Evolutionary conservation across 2,329 filamentous ascomycete genomes (phyloP), one percentile per base, ranked within the genome.

Genomic region (Colletotrichum higginsianum): DNA sequence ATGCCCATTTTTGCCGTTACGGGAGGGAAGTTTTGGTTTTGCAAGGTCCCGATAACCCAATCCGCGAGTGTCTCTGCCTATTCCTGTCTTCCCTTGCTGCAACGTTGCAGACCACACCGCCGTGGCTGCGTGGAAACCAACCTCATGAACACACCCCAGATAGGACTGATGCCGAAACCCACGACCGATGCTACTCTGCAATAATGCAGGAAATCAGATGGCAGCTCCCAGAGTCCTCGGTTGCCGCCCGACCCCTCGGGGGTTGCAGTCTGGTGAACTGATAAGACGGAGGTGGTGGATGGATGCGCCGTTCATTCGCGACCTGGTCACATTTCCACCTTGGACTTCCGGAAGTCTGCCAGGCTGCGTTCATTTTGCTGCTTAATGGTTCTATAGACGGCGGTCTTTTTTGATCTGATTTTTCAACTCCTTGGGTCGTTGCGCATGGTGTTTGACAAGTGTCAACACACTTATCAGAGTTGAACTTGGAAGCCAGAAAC

Each of bases 171-270:
- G 12, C n/a, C 44, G 30, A 13, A 15, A 4, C 1, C 35, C 49
- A 38, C 23, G 63, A 40, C 62, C 3, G 15, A 67, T 61, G 44
- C 56, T 21, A 71, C 49, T 53, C 35, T 57, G 44, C 21, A 61
- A 71, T 67, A 71, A 7, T 67, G 67, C 67, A 67, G 23, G 56
- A 13, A 49, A 71, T 71, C 67, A 71, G 56, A 71, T 67, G 67
- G 67, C 67, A 44, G 56, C 56, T 30, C 49, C 30, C 1, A 1
- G 7, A 8, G 7, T 30, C 30, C 49, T 44, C 55, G 47, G 16
- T 7, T 38, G 30, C 13, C 11, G 7, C 2, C 6, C 18, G 40
- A 18, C 1, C 26, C n/a, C 50, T n/a, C 42, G 21, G 13, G 35
- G 35, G 26, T 30, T 42, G 49, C n/a, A 21, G 42, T 21, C 40